These are phyloP conservation scores for Filobasidium floriforme DNA, from an alignment of 768 basidiomycete genomes.

Conservation along the genomic window DNA sequence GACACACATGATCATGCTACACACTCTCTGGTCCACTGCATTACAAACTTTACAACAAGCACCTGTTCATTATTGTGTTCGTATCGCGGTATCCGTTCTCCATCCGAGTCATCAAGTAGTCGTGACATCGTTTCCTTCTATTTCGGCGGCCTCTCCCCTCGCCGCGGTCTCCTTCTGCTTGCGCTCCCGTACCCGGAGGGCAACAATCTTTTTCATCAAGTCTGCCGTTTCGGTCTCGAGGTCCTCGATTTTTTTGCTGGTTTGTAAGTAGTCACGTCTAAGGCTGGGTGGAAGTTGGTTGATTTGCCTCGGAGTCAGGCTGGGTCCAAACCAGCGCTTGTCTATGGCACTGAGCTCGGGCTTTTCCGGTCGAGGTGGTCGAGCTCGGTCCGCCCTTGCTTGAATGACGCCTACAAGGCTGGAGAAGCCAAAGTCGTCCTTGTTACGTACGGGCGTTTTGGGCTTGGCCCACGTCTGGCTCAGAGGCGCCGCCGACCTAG, in stretches of 20 bases:
- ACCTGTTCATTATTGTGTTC: neutral
- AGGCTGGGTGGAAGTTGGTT: neutral
- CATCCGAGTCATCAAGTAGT: neutral
- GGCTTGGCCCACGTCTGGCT: constrained; percentile 51
- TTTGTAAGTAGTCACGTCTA: neutral
- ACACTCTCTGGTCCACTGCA: too few relatives aligned
- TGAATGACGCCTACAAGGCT: constrained; percentile 86
- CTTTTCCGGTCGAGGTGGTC: constrained; percentile 3
- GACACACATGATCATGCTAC: too few relatives aligned
- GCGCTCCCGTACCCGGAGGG: neutral
- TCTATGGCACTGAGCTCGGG: constrained; percentile 32
- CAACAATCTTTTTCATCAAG: constrained; percentile 1
- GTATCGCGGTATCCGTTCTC: neutral
- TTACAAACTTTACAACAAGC: too few relatives aligned
- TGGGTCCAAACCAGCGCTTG: constrained; percentile 28
- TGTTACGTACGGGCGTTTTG: constrained; percentile 33
- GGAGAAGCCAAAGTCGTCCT: constrained; percentile 74
- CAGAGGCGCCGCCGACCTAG: constrained; percentile 45
- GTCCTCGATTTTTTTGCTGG: neutral
- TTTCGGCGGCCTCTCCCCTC: neutral
- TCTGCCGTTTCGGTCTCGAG: neutral
- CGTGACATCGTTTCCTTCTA: neutral
- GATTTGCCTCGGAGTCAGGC: neutral
- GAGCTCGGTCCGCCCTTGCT: constrained; percentile 29
- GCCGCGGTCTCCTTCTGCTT: neutral